Evolutionary conservation across 2,329 filamentous ascomycete genomes (phyloP).

Genomic region (Alternaria sp.): DNA sequence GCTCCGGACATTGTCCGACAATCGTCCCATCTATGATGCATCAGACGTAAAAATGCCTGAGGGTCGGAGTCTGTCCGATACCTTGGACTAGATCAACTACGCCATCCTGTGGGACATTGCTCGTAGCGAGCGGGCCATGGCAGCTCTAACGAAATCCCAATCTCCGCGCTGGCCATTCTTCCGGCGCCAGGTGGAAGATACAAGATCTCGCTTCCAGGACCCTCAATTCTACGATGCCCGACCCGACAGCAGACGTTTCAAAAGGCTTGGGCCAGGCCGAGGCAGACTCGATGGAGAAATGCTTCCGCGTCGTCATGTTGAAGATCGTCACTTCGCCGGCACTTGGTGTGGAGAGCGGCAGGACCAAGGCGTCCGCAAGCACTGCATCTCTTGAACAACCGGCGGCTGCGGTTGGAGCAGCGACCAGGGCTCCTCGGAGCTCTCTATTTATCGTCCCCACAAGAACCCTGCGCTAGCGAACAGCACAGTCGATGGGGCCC

Average conservation of each 20-base stretch:
- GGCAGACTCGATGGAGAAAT: constrained; percentile 21
- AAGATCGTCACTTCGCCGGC: constrained; percentile 9
- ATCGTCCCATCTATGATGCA: neutral
- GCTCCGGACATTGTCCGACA: constrained; percentile 5
- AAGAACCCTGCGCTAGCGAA: constrained; percentile 15
- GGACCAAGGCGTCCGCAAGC: constrained; percentile 1
- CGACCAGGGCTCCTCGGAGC: constrained; percentile 10
- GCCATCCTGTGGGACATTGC: constrained; percentile 8
- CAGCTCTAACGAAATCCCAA: constrained; percentile 18
- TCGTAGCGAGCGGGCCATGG: constrained; percentile 25
- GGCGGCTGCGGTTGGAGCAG: constrained; percentile 15
- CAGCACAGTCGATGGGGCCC: constrained; percentile 18
- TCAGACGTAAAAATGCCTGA: constrained; percentile 14
- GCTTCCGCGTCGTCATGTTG: constrained; percentile 19
- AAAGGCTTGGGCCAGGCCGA: constrained; percentile 21
- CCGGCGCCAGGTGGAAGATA: constrained; percentile 22
- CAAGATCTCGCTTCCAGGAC: constrained; percentile 24
- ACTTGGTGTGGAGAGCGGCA: constrained; percentile 3
- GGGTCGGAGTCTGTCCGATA: constrained; percentile 12
- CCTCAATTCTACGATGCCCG: constrained; percentile 15
- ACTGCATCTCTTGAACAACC: constrained; percentile 15
- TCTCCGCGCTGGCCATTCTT: constrained; percentile 32
- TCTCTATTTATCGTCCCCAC: constrained; percentile 15
- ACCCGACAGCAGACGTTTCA: constrained; percentile 20
- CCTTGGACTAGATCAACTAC: constrained; percentile 10